phyloP scores from a whole-genome alignment of 345 rosid species.

The Rhodomyrtus tomentosa region DNA sequence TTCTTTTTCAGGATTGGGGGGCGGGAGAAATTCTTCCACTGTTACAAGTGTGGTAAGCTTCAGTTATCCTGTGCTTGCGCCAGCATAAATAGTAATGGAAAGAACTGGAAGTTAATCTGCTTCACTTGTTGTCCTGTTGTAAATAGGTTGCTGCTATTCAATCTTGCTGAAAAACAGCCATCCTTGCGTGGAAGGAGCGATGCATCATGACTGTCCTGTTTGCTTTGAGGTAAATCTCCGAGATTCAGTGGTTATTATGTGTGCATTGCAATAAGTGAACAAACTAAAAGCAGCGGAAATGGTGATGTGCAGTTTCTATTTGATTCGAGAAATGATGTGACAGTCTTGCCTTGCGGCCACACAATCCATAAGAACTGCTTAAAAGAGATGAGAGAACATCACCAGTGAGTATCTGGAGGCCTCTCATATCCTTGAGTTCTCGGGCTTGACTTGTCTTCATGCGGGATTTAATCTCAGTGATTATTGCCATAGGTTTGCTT shows the following conservation, averaged over 20 bases:
- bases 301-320: conserved; percentile 50
- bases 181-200: conserved; percentile 94
- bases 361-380: conserved; percentile 72
- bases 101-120: neutral
- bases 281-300: neutral
- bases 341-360: conserved; percentile 79
- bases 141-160: conserved; percentile 89
- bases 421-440: neutral
- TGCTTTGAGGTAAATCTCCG: conserved; percentile 65
- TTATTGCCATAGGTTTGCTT: conserved; percentile 42
- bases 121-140: neutral
- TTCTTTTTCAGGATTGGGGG: conserved; percentile 55
- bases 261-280: neutral
- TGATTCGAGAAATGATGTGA: conserved; percentile 62
- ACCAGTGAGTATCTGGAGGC: conserved; percentile 33
- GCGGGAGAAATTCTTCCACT: conserved; percentile 77
- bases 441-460: neutral
- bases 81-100: neutral
- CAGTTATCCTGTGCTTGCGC: neutral
- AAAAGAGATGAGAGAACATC: conserved; percentile 76
- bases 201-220: conserved; percentile 93
- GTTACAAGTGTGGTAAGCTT: conserved; percentile 75
- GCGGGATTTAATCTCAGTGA: neutral
- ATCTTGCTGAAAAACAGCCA: conserved; percentile 55
- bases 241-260: neutral